Evolutionary conservation across 2,329 filamentous ascomycete species (phyloP).

Genomic region (Zymoseptoria ardabiliae): DNA sequence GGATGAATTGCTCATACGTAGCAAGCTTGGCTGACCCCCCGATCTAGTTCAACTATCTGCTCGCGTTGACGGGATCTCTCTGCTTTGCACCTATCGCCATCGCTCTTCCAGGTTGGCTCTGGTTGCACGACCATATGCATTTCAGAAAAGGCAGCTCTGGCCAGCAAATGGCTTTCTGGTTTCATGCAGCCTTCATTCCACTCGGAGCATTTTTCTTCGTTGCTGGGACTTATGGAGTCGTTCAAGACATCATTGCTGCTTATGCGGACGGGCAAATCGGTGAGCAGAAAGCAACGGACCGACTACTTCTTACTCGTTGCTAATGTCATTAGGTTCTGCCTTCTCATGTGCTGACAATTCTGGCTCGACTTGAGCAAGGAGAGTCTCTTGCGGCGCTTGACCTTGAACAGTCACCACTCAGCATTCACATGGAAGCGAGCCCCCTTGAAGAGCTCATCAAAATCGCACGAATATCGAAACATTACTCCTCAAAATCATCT

Average conservation of each 20-base stretch:
- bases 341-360: constrained; percentile 47
- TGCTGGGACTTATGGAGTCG: constrained; percentile 45
- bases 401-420: background rate
- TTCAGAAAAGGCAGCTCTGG: constrained; percentile 33
- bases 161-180: constrained; percentile 33
- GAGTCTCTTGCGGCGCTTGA: background rate
- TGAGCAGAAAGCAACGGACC: constrained; percentile 2
- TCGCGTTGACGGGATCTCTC: constrained; percentile 43
- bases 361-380: constrained; percentile 7
- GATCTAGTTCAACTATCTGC: constrained; percentile 41
- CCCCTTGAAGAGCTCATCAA: too few relatives aligned
- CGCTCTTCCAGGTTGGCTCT: constrained; percentile 43
- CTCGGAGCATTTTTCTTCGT: constrained; percentile 43
- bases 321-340: constrained; percentile 26
- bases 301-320: background rate
- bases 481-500: too few relatives aligned
- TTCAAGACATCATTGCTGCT: constrained; percentile 46
- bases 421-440: too few relatives aligned
- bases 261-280: constrained; percentile 43
- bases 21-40: background rate
- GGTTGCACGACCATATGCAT: constrained; percentile 43
- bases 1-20: background rate
- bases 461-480: too few relatives aligned
- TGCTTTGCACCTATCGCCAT: constrained; percentile 48
- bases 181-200: constrained; percentile 38